Base-by-base conservation (phyloP, 73 alveolate species). In the Paramecium bursaria region DNA sequence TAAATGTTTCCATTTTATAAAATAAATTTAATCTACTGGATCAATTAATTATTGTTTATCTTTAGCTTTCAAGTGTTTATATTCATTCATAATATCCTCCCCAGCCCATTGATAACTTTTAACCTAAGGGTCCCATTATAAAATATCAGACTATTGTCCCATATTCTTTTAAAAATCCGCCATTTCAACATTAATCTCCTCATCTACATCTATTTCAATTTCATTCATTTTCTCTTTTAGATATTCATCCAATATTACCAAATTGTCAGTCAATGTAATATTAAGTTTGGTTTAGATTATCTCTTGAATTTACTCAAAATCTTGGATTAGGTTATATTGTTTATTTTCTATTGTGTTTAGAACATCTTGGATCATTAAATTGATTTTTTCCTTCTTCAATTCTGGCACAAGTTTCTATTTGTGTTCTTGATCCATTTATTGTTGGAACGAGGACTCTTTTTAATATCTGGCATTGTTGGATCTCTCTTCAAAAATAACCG, bases 1-100 rank as follows among this genome's bases (percentile, higher is more conserved):
- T 15, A 93, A 73, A 74, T 86, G 86, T 57, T 87, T 91, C 98
- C 98, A 93, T 57, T 93, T 93, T 19, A 93, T 90, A 5, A 91
- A 86, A 80, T 90, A 93, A 0, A 93, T 86, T 17, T 85, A 22
- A 31, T 90, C 93, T 6, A 75, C 57, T 33, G 87, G 87, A 13
- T 42, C 23, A 0, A 46, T 47, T 14, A 74, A 26, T 2, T 48
- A 26, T 2, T 15, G 14, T 14, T 82, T 48, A 39, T 90, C 95
- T 90, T 67, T 77, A 25, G 73, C 75, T 17, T 86, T 49, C 31
- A 90, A 79, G 30, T 33, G 77, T 11, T 85, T 2, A 3, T 30
- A 31, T 1, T 19, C 55, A 0, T 4, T n/a, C n/a, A n/a, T 10
- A 1, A 44, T 5, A 39, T 31, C 82, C 7, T 19, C 21, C 44